phyloP scores from a whole-genome alignment of 2,329 filamentous ascomycete genomes.

The Aureobasidium musti region DNA sequence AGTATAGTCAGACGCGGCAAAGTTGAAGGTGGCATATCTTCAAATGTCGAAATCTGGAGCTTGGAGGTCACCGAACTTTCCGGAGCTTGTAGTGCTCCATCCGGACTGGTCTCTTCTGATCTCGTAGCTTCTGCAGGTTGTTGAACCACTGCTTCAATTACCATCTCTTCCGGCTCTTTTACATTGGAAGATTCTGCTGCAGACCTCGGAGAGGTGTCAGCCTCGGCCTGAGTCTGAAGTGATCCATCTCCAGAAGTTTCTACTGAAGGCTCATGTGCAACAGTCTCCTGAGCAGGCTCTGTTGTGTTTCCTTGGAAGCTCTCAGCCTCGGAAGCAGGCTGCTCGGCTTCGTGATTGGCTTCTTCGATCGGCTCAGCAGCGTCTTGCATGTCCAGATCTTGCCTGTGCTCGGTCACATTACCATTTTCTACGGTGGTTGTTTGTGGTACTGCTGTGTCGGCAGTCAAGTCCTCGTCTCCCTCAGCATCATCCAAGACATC shows the following conservation, averaged over 20 bases:
- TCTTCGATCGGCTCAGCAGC: neutral
- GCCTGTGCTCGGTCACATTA: neutral
- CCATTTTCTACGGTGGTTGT: slow-evolving; percentile 15
- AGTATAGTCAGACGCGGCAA: slow-evolving; percentile 36
- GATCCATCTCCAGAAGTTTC: neutral
- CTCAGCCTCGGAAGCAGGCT: neutral
- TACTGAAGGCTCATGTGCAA: neutral
- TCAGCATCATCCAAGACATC: slow-evolving; percentile 23
- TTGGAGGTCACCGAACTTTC: neutral
- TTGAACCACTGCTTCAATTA: neutral
- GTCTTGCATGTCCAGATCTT: slow-evolving; percentile 3
- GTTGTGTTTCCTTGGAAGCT: neutral
- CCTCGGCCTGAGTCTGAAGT: neutral
- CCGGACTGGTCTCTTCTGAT: neutral
- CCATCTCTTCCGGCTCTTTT: neutral
- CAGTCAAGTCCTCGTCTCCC: slow-evolving; percentile 7
- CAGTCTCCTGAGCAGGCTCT: neutral
- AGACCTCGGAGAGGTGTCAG: neutral
- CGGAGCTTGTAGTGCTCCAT: neutral
- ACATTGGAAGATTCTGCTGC: neutral
- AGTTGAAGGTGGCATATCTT: slow-evolving; percentile 35
- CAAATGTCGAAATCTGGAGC: neutral
- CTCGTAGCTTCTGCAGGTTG: neutral
- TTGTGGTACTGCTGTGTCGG: neutral
- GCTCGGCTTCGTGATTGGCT: neutral